Evolutionary conservation across 345 rosid species (phyloP).

Genomic region (Pelargonium nanum): DNA sequence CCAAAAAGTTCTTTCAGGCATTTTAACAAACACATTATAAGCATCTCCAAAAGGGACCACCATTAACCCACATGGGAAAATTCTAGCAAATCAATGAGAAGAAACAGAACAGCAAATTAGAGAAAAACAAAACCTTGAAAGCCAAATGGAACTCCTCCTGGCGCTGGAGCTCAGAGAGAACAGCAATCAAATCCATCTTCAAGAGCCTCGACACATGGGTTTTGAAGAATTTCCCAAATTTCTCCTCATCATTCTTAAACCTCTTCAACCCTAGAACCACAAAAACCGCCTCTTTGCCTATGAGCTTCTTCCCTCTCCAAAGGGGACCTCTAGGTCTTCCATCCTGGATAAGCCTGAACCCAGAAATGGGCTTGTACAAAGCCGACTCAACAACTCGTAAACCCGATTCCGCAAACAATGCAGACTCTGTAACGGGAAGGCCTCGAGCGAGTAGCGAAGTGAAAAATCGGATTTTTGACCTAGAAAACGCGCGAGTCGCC

Average conservation of each 20-base stretch:
- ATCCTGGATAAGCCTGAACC: conserved; percentile 53
- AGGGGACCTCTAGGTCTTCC: conserved; percentile 95
- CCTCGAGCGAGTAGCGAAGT: conserved; percentile 26
- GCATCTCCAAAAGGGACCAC: background rate
- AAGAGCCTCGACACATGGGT: conserved; percentile 68
- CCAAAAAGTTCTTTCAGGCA: conserved; percentile 17
- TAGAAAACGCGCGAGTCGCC: conserved; percentile 44
- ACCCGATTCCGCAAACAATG: conserved; percentile 14
- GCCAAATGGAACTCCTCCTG: conserved; percentile 70
- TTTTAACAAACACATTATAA: conserved; percentile 27
- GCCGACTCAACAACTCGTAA: conserved; percentile 2
- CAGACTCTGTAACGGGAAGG: conserved; percentile 10
- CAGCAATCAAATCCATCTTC: conserved; percentile 75
- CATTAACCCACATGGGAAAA: background rate
- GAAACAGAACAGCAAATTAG: background rate
- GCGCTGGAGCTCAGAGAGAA: conserved; percentile 73
- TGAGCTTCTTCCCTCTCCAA: conserved; percentile 88
- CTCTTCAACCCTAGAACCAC: conserved; percentile 68
- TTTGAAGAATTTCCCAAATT: conserved; percentile 53
- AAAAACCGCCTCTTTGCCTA: conserved; percentile 79
- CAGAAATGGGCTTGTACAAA: conserved; percentile 15
- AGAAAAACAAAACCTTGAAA: conserved; percentile 35
- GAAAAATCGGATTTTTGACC: conserved; percentile 28
- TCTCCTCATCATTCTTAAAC: conserved; percentile 63
- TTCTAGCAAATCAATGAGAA: background rate